Base-by-base conservation (phyloP, 176 grass and related monocot genomes). In the Eremochloa ophiuroides region DNA sequence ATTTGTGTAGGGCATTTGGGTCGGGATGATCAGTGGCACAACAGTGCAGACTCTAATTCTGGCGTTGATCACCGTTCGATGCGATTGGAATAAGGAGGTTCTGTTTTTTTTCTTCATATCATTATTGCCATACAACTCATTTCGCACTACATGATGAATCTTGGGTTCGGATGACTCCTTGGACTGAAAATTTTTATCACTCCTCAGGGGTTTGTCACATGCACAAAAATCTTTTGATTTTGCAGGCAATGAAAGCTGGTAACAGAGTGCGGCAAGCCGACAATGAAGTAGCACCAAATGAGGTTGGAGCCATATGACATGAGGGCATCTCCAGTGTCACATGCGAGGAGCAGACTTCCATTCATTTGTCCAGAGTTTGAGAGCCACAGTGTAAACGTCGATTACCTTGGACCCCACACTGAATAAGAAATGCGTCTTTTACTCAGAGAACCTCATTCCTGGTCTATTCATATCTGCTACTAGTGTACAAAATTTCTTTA, bases 61-160 rank as follows among this genome's bases (percentile, higher is more conserved):
- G 8, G 39, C 40, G 16, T 27, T 38, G 20, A 59, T 90, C 13
- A 75, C 62, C 22, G 6, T 80, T 6, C 69, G 13, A 73, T 81
- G 76, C 34, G 88, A 83, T 60, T 90, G 84, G 79, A 62, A 83
- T 5, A 58, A 90, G 10, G 76, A 86, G 84, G 79, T 89, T 74
- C 30, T 10, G 4, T 47, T 51, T 30, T 72, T 22, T 47, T 28
- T 25, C 56, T 26, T 1, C 4, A 15, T 35, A 13, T 10, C 25
- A 51, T 20, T 7, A n/a, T 35, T 33, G 11, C 53, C 23, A 16
- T 77, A 15, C n/a, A 23, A 71, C 39, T 13, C 23, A 25, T 60
- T 41, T 11, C 27, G 16, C 34, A 46, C n/a, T 43, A 20, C 2
- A 39, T 39, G 47, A 1, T 10, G 27, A 22, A 30, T 30, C 7